Percentiles rank a stretch among this genome's conserved stretches.
phyloP scores from a whole-genome alignment of 1,284 basidiomycete genomes.

The Somion occarium region DNA sequence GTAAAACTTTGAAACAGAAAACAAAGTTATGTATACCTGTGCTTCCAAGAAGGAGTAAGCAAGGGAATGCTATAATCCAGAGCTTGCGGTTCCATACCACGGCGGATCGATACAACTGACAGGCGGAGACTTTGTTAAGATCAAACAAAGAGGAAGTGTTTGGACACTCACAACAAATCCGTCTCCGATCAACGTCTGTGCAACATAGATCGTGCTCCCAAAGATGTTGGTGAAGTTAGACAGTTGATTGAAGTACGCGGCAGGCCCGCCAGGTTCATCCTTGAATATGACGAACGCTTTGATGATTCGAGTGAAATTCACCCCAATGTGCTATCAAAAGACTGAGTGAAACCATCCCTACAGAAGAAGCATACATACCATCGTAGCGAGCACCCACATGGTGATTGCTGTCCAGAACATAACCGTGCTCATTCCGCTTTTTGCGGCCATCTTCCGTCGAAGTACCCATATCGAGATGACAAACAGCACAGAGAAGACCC shows the following conservation, averaged over 20 bases:
- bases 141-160: background rate
- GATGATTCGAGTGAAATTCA: slow-evolving; percentile 20
- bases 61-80: slow-evolving; percentile 11
- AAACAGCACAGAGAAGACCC: slow-evolving; percentile 7
- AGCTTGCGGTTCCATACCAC: slow-evolving; percentile 12
- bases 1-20: background rate
- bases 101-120: slow-evolving; percentile 12
- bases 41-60: slow-evolving; percentile 12
- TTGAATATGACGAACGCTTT: slow-evolving; percentile 16
- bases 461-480: slow-evolving; percentile 9
- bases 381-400: slow-evolving; percentile 14
- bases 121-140: background rate
- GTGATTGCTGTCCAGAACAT: slow-evolving; percentile 9
- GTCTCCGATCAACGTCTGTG: slow-evolving; percentile 18
- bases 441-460: slow-evolving; percentile 4
- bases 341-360: background rate
- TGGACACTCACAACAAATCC: slow-evolving; percentile 11
- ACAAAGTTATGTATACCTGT: slow-evolving; percentile 4
- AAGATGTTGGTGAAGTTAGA: slow-evolving; percentile 20
- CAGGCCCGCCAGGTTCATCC: slow-evolving; percentile 17
- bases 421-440: slow-evolving; percentile 1
- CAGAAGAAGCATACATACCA: slow-evolving; percentile 5
- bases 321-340: slow-evolving; percentile 14
- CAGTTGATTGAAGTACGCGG: slow-evolving; percentile 19
- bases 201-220: slow-evolving; percentile 20